phyloP scores from a whole-genome alignment of 2,329 filamentous ascomycete genomes.

The Ophiostoma novo-ulmi region DNA sequence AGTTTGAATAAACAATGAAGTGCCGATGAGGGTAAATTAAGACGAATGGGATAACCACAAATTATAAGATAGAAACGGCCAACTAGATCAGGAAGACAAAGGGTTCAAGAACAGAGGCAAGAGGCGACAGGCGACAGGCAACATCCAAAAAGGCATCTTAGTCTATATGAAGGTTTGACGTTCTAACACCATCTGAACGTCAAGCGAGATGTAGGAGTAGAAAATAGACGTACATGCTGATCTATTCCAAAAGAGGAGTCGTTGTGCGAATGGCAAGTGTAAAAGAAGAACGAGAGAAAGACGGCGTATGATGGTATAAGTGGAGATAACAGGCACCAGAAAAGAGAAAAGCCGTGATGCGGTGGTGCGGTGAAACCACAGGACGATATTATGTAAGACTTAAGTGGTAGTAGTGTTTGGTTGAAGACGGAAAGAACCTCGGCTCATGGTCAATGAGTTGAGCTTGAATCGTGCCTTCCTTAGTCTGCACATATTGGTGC shows the following conservation, averaged over 20 bases:
- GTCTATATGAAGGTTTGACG: too few species aligned
- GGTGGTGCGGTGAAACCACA: background rate
- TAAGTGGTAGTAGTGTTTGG: background rate
- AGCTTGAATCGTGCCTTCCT: background rate
- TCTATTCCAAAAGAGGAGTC: background rate
- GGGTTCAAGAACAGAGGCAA: background rate
- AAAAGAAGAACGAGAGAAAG: background rate
- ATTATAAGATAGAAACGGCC: background rate
- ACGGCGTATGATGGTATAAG: background rate
- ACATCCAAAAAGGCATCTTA: too few species aligned
- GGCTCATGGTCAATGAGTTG: background rate
- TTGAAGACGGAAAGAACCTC: background rate
- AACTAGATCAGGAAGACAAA: background rate
- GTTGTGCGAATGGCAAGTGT: background rate
- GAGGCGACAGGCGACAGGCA: background rate
- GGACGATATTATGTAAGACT: conserved; percentile 4
- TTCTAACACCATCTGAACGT: background rate
- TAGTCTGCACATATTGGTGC: background rate
- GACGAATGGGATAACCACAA: background rate
- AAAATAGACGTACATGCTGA: background rate
- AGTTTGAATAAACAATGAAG: background rate
- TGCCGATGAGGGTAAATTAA: background rate
- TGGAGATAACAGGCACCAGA: background rate
- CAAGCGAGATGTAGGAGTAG: background rate
- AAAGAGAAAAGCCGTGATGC: background rate